Percentiles rank a stretch among this genome's conserved stretches.
Evolutionary conservation across 768 basidiomycete species (phyloP).

Genomic region (Mrakia gelida): DNA sequence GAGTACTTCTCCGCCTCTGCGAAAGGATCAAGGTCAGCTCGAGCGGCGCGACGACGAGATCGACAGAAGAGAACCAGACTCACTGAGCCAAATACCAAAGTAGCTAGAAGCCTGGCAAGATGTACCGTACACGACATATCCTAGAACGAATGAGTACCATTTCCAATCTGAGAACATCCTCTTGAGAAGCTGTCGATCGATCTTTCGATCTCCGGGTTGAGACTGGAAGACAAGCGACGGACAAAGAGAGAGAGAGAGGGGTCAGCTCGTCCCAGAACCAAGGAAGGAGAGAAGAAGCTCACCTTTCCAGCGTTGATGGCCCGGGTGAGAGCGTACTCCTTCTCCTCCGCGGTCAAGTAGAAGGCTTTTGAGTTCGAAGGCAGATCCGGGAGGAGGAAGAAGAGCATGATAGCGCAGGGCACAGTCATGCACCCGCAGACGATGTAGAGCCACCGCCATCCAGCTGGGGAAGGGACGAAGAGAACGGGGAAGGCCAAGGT

Average conservation of each 20-base stretch:
- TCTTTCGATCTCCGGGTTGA: not conserved
- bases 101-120: not conserved
- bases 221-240: not conserved
- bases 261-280: not conserved
- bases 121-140: not conserved
- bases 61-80: not conserved
- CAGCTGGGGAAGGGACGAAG: not conserved
- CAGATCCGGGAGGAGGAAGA: not conserved
- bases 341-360: not conserved
- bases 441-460: not conserved
- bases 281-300: too few relatives aligned
- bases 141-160: not conserved
- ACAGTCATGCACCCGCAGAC: not conserved
- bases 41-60: too few relatives aligned
- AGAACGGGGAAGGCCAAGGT: too few relatives aligned
- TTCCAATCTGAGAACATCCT: not conserved
- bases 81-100: not conserved
- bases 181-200: not conserved
- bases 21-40: not conserved
- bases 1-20: not conserved
- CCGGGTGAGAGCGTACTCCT: not conserved
- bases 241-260: not conserved
- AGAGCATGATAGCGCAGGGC: not conserved
- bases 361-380: not conserved
- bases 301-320: too few relatives aligned